Evolutionary conservation across 495 filamentous ascomycete species (phyloP).

Genomic region (Choiromyces venosus): DNA sequence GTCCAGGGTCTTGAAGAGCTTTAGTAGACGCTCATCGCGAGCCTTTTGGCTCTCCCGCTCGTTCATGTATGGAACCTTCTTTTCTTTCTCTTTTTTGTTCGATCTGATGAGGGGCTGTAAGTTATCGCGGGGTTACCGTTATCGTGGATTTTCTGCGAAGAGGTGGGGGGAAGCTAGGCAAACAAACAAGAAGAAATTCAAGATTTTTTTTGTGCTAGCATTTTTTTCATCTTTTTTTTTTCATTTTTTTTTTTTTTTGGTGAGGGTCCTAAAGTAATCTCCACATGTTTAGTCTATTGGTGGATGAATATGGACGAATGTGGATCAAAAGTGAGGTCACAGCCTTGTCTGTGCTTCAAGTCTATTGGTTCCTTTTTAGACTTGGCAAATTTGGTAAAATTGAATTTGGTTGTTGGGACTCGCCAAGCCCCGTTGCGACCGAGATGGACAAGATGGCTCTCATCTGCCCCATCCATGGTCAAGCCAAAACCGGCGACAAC

Average conservation of each 20-base stretch:
- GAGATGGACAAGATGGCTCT: neutral
- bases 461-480: neutral
- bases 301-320: neutral
- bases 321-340: neutral
- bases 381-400: neutral
- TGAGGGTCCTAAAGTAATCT: neutral
- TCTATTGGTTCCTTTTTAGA: neutral
- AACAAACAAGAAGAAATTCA: neutral
- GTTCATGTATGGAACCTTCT: constrained; percentile 18
- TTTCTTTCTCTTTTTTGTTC: neutral
- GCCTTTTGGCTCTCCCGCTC: constrained; percentile 37
- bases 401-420: neutral
- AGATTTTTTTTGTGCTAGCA: neutral
- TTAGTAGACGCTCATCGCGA: constrained; percentile 33
- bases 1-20: constrained; percentile 56
- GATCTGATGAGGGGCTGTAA: neutral
- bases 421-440: neutral
- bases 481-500: neutral
- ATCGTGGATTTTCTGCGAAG: neutral
- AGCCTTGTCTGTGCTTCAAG: neutral
- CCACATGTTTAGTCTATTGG: constrained; percentile 1
- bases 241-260: neutral
- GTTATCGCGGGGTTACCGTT: neutral
- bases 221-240: too few species aligned
- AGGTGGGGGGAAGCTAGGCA: neutral